These are phyloP conservation scores for Coemansia sp. DNA, from an alignment of 192 early-diverging fungal genomes.

Conservation along the genomic window DNA sequence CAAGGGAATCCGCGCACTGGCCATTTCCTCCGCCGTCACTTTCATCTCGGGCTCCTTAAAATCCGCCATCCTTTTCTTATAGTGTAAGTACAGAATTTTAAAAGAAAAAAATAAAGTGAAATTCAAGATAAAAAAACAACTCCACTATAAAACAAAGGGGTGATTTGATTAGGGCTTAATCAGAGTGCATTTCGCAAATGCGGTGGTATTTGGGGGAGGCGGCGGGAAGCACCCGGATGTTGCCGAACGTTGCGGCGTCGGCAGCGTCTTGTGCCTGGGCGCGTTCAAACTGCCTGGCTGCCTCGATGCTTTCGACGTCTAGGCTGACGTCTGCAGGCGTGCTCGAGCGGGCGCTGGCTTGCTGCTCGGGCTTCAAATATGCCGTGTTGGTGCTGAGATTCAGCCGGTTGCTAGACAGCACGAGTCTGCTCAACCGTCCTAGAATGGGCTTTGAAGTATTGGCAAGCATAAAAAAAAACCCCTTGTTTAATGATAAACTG, in stretches of 20 bases:
- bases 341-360: too few species aligned
- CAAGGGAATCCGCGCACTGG: slow-evolving; percentile 76
- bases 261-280: slow-evolving; percentile 20
- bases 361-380: too few species aligned
- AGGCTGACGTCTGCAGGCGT: background rate
- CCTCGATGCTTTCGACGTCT: slow-evolving; percentile 6
- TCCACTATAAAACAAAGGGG: background rate
- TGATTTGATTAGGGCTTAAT: slow-evolving; percentile 10
- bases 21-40: slow-evolving; percentile 84
- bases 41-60: slow-evolving; percentile 67
- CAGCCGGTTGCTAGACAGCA: too few species aligned
- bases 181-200: slow-evolving; percentile 12
- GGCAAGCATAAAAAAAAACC: too few species aligned
- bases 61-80: slow-evolving; percentile 33
- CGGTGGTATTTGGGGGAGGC: slow-evolving; percentile 12
- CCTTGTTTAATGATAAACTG: too few species aligned
- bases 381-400: too few species aligned
- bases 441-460: too few species aligned
- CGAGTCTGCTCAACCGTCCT: too few species aligned
- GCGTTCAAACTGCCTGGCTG: slow-evolving; percentile 14
- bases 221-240: slow-evolving; percentile 19
- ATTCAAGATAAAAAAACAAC: background rate
- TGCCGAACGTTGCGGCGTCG: slow-evolving; percentile 12
- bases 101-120: background rate
- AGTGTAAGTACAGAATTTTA: background rate